Conservation (phyloP, 1,139 yeast genomes). For the Geotrichum fermentans region DNA sequence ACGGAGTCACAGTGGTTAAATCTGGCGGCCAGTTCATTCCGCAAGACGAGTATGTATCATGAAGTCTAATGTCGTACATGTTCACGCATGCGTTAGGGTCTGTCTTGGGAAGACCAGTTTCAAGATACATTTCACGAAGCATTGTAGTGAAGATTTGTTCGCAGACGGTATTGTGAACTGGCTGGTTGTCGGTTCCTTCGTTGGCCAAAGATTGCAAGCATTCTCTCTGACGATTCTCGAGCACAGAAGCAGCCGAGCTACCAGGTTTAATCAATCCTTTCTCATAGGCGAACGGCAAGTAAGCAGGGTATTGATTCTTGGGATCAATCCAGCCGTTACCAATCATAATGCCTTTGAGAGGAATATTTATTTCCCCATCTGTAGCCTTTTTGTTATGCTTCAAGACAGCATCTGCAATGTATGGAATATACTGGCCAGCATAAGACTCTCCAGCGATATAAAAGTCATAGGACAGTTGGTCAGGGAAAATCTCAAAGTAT, state of each 20-base stretch:
- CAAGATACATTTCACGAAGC: slow-evolving; percentile 24
- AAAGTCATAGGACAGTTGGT: slow-evolving; percentile 58
- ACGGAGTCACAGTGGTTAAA: slow-evolving; percentile 53
- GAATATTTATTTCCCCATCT: slow-evolving; percentile 31
- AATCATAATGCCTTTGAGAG: slow-evolving; percentile 65
- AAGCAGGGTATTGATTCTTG: slow-evolving; percentile 72
- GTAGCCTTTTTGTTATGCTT: slow-evolving; percentile 42
- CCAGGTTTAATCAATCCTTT: slow-evolving; percentile 49
- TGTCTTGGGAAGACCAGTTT: slow-evolving; percentile 22
- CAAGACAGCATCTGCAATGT: slow-evolving; percentile 62
- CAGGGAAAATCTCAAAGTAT: slow-evolving; percentile 71
- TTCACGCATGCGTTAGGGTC: slow-evolving; percentile 54
- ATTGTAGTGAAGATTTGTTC: slow-evolving; percentile 30
- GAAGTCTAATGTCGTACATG: slow-evolving; percentile 71
- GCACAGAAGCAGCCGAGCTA: slow-evolving; percentile 29
- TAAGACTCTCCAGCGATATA: slow-evolving; percentile 91
- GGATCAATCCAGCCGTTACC: slow-evolving; percentile 99
- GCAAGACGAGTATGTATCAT: slow-evolving; percentile 76
- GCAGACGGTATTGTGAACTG: slow-evolving; percentile 31
- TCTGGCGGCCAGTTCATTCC: slow-evolving; percentile 95
- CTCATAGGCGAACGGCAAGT: slow-evolving; percentile 64
- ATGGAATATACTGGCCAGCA: slow-evolving; percentile 96
- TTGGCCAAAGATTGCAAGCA: slow-evolving; percentile 36
- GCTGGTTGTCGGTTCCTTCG: slow-evolving; percentile 22
- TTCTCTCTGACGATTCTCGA: slow-evolving; percentile 32